A percentile compares a stretch with the other conserved stretches of the same genome.
These are phyloP conservation scores for Diplodia scrobiculata DNA, from an alignment of 2,329 filamentous ascomycete genomes.

Conservation along the genomic window DNA sequence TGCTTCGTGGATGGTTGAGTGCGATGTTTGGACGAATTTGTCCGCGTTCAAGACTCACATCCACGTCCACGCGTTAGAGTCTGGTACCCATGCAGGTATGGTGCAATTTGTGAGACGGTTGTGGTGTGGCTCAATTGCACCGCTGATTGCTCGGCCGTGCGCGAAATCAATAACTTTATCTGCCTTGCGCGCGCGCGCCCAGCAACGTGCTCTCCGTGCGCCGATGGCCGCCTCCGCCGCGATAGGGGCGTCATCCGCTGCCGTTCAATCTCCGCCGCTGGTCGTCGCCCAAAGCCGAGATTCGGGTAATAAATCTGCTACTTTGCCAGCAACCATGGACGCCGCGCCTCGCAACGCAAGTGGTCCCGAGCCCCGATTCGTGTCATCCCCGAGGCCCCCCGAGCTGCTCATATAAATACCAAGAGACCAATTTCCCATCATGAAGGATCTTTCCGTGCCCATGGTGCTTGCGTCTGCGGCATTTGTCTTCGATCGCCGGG, in stretches of 20 bases:
- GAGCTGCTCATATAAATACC: slow-evolving; percentile 9
- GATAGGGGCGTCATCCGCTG: slow-evolving; percentile 22
- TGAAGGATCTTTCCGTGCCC: slow-evolving; percentile 27
- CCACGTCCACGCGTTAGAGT: too few species aligned
- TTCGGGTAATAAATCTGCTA: slow-evolving; percentile 24
- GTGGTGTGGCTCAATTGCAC: neutral
- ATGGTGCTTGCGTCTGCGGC: slow-evolving; percentile 28
- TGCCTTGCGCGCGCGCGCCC: slow-evolving; percentile 13
- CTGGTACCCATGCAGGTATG: too few species aligned
- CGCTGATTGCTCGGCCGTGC: slow-evolving; percentile 24
- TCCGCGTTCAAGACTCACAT: too few species aligned
- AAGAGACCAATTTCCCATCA: slow-evolving; percentile 17
- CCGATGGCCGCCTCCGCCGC: slow-evolving; percentile 14
- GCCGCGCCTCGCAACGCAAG: slow-evolving; percentile 12
- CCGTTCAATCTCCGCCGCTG: slow-evolving; percentile 18
- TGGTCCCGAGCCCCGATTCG: slow-evolving; percentile 20
- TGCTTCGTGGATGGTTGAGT: too few species aligned
- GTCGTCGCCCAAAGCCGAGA: slow-evolving; percentile 16
- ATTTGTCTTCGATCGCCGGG: slow-evolving; percentile 13
- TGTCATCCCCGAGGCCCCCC: slow-evolving; percentile 14
- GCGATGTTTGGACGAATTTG: too few species aligned
- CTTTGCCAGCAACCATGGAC: slow-evolving; percentile 7
- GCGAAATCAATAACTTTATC: slow-evolving; percentile 27
- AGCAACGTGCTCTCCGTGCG: slow-evolving; percentile 8
- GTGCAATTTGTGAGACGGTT: too few species aligned